phyloP scores from a whole-genome alignment of 73 alveolate species.

The Diophrys appendiculata region DNA sequence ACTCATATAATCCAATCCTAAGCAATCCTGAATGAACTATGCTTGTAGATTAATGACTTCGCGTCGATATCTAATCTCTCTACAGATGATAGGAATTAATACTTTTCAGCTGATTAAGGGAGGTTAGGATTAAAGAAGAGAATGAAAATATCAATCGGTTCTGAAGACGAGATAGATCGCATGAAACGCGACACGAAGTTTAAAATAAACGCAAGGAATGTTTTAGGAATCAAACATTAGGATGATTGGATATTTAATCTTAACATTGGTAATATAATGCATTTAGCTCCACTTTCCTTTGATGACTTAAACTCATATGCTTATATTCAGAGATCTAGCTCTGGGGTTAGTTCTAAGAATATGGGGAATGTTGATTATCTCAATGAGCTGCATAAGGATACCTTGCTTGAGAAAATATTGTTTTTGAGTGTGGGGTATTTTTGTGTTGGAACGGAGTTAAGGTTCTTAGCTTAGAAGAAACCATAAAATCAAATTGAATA shows the following conservation, averaged over 20 bases:
- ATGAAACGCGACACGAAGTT: slow-evolving; percentile 13
- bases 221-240: slow-evolving; percentile 66
- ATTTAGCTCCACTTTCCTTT: slow-evolving; percentile 77
- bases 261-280: slow-evolving; percentile 92
- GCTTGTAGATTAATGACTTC: no score
- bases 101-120: no score
- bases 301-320: slow-evolving; percentile 81
- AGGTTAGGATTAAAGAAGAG: slow-evolving; percentile 22
- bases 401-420: slow-evolving; percentile 85
- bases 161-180: slow-evolving; percentile 45
- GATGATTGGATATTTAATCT: slow-evolving; percentile 91
- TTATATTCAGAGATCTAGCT: no score
- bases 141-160: slow-evolving; percentile 26
- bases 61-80: no score
- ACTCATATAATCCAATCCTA: no score
- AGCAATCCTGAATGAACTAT: no score
- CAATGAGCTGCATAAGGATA: slow-evolving; percentile 83
- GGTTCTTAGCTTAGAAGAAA: slow-evolving; percentile 63
- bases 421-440: slow-evolving; percentile 80
- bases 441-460: slow-evolving; percentile 90
- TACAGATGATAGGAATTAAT: no score
- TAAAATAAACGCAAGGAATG: slow-evolving; percentile 30
- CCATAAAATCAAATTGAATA: slow-evolving; percentile 10
- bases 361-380: no score
- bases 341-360: no score